Evolutionary conservation across 2,329 filamentous ascomycete genomes (phyloP), one percentile per base, ranked within the genome.

Genomic region (Penicillium sp.): DNA sequence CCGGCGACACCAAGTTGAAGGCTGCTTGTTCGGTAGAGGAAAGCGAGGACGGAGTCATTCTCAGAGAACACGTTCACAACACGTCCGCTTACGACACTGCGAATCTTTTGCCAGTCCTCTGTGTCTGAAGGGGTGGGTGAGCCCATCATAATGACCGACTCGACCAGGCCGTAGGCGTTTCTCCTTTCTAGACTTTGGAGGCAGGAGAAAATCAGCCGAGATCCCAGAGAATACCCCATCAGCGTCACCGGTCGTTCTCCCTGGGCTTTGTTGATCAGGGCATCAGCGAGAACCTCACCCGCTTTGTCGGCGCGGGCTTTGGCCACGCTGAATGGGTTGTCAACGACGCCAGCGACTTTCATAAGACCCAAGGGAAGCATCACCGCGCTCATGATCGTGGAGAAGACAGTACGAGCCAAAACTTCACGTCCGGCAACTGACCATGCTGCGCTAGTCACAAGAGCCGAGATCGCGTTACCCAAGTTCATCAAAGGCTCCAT

Each of bases 11-110:
- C 93, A 41, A 90, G 83, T 62, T 94, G 89, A 29, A 96, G 83
- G 58, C 88, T 92, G 41, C 89, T 91, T 2, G 91, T 88, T 44
- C 93, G 86, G 73, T 97, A 96, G 19, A 96, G 79, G 70, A 96
- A 93, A 1, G 86, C 92, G 1, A 97, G 85, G 33, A 97, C 86
- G 68, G 91, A 90, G 74, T 97, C 93, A 59, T 94, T 93, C 52
- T 88, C 86, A 1, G 90, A 93, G 75, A 89, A 96, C 9, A 93
- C 91, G 66, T 97, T 97, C 66, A 96, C 89, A 8, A 96, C 82
- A 57, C 89, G 84, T 2, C 93, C 92, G 1, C 88, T 85, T 0
- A 96, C 91, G 0, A 93, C 90, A 44, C 84, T 86, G 31, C 91
- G 85, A 64, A 96, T 85, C 38, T 85, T 80, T 44, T 87, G 83